Evolutionary conservation across 2,329 filamentous ascomycete genomes (phyloP).

Genomic region (Knufia fluminis): DNA sequence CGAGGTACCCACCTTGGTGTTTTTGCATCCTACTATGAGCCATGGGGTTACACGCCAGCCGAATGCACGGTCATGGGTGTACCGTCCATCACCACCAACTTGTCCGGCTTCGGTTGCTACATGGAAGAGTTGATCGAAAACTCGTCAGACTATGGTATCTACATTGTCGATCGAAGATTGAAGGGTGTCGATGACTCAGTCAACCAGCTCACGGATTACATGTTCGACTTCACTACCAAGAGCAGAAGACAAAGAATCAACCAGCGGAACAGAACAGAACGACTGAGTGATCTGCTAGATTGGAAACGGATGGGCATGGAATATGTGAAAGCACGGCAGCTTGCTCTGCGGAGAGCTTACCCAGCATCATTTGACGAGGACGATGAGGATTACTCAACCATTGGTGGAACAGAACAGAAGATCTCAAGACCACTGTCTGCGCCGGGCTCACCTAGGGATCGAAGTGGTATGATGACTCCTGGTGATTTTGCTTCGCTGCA

Average conservation of each 20-base stretch:
- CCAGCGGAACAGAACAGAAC: conserved; percentile 92
- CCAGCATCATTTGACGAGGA: conserved; percentile 69
- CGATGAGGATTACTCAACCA: conserved; percentile 79
- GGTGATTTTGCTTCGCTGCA: conserved; percentile 95
- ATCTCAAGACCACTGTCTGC: conserved; percentile 90
- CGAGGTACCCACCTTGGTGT: conserved; percentile 92
- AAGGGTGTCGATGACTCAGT: conserved; percentile 97
- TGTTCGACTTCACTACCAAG: conserved; percentile 92
- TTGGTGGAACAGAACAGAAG: conserved; percentile 87
- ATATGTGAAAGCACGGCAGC: conserved; percentile 92
- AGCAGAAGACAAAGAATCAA: conserved; percentile 95
- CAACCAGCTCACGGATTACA: conserved; percentile 82
- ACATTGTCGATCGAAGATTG: conserved; percentile 90
- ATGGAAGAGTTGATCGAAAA: conserved; percentile 99
- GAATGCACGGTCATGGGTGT: conserved; percentile 99
- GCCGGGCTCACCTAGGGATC: conserved; percentile 82
- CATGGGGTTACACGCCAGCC: conserved; percentile 96
- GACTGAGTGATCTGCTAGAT: conserved; percentile 86
- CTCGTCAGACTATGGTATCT: conserved; percentile 95
- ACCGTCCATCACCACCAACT: conserved; percentile 93
- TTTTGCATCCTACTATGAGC: conserved; percentile 97
- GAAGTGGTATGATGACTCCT: conserved; percentile 96
- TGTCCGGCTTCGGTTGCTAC: conserved; percentile 96
- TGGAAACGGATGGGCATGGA: conserved; percentile 99
- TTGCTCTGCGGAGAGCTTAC: conserved; percentile 86